phyloP scores from a whole-genome alignment of 306 rosid species.

The Rosa lucieae region DNA sequence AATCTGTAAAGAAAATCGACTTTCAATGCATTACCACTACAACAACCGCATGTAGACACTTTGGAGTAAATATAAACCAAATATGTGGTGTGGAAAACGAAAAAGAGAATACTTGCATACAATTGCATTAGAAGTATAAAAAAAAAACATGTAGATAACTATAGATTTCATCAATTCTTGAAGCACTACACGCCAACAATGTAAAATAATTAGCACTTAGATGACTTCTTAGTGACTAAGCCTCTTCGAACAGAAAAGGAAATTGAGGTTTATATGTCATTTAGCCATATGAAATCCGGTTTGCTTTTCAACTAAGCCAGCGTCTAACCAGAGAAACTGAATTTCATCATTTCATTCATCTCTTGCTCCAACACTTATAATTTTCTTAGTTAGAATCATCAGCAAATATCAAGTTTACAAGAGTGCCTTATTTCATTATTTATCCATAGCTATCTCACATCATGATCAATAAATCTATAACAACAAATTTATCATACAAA shows the following conservation, averaged over 20 bases:
- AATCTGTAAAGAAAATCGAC: conserved; percentile 30
- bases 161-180: too few species aligned
- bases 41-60: not conserved
- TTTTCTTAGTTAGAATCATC: too few species aligned
- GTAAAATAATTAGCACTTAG: not conserved
- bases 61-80: not conserved
- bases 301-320: not conserved
- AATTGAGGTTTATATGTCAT: not conserved
- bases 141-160: not conserved
- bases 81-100: not conserved
- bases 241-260: not conserved
- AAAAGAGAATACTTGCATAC: not conserved
- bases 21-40: not conserved
- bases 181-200: not conserved
- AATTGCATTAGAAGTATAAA: not conserved
- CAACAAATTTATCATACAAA: too few species aligned
- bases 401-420: too few species aligned
- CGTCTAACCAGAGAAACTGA: not conserved
- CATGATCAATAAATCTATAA: too few species aligned
- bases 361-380: not conserved
- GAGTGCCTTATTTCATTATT: too few species aligned
- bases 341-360: not conserved
- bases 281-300: not conserved
- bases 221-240: not conserved
- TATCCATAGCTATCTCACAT: too few species aligned